Base-by-base conservation (phyloP, 176 grass and related monocot genomes). In the Pharus latifolius region DNA sequence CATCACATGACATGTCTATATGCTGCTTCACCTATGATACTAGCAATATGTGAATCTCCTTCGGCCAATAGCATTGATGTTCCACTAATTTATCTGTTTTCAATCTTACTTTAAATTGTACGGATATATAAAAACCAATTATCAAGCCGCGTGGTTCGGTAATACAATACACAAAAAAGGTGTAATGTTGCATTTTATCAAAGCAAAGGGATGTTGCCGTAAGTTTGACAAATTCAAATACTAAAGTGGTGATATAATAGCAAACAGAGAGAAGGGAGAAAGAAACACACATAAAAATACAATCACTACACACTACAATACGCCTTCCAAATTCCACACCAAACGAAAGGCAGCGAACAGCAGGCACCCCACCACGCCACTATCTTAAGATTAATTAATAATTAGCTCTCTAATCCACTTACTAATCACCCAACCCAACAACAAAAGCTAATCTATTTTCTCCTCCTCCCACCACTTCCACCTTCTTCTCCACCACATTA, bases 401-500 rank as follows among this genome's bases (percentile, higher is more conserved):
- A n/a, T n/a, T n/a, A n/a, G n/a, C n/a, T 60, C 67, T 56, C 68
- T 81, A 63, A 81, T 72, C 46, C 60, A 53, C 44, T 74, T 31
- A 22, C 80, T 78, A 85, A 85, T 78, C 69, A 74, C 78, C 79
- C 43, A 60, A 6, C 76, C 65, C 64, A 27, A 49, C 76, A 17
- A 78, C 75, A 55, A 78, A 78, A 68, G 63, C 75, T 68, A 59
- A 68, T 57, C 63, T 68, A 72, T 54, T 65, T 54, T 43, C 40
- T 41, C 42, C 17, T 28, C 22, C 38, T 74, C 55, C 33, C 66
- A 42, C 62, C 68, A 24, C 69, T 53, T 7, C 31, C 49, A 17
- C 71, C 35, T 64, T 54, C 73, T 64, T 76, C n/a, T 83, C 80
- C 49, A 26, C 40, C 5, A 52, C 24, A 32, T 63, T 63, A 19